Conservation (phyloP, 2,329 filamentous ascomycete species). For the Trichoderma hamatum region DNA sequence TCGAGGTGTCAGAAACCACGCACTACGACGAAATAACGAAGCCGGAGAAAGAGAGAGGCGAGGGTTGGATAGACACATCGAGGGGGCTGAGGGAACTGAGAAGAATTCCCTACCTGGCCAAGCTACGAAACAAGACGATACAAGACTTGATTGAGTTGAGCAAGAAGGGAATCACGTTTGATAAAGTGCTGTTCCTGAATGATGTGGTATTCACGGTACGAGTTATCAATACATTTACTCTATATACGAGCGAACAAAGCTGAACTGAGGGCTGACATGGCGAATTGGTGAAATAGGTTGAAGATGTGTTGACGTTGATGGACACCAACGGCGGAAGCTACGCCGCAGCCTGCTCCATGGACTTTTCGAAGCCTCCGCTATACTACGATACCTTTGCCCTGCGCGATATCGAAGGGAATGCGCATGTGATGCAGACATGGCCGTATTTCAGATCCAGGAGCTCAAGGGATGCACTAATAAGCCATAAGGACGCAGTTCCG, state of each 20-base stretch:
- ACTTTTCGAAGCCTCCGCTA: constrained; percentile 56
- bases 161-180: constrained; percentile 54
- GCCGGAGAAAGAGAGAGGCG: constrained; percentile 51
- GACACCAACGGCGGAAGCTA: constrained; percentile 61
- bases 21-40: constrained; percentile 59
- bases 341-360: constrained; percentile 64
- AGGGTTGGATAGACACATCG: constrained; percentile 68
- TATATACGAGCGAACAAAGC: neutral
- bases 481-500: constrained; percentile 49
- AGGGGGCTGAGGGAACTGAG: constrained; percentile 58
- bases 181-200: constrained; percentile 64
- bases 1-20: constrained; percentile 61
- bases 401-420: constrained; percentile 55
- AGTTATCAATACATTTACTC: neutral
- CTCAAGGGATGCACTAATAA: constrained; percentile 58
- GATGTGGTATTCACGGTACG: constrained; percentile 63
- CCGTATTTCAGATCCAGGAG: constrained; percentile 57
- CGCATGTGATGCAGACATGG: constrained; percentile 58
- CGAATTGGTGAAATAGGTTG: constrained; percentile 42
- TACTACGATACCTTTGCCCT: constrained; percentile 68
- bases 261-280: neutral
- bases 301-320: constrained; percentile 59
- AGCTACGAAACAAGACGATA: constrained; percentile 65
- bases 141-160: constrained; percentile 58
- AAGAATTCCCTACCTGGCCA: constrained; percentile 70